These are phyloP conservation scores for Boletus patriciae DNA, from an alignment of 768 basidiomycete genomes.

Conservation along the genomic window DNA sequence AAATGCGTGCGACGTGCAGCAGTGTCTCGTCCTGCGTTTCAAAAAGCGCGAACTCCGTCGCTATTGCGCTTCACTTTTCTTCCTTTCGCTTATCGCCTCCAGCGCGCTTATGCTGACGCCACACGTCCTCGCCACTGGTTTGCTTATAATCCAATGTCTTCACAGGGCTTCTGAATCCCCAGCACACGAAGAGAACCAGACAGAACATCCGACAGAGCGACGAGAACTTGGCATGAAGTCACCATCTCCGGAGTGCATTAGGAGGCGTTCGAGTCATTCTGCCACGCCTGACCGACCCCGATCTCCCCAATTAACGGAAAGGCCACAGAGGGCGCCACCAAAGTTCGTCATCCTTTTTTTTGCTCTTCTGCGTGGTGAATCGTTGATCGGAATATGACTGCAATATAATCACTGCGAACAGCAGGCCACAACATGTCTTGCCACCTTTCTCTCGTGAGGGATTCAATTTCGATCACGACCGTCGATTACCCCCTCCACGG, in stretches of 20 bases:
- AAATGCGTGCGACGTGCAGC: slow-evolving; percentile 13
- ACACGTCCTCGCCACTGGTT: slow-evolving; percentile 25
- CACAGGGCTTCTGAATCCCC: slow-evolving; percentile 35
- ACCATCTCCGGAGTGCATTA: slow-evolving; percentile 22
- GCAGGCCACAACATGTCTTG: slow-evolving; percentile 35
- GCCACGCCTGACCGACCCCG: slow-evolving; percentile 16
- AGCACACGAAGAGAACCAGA: slow-evolving; percentile 19
- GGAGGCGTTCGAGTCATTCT: slow-evolving; percentile 22
- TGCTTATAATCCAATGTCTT: slow-evolving; percentile 20
- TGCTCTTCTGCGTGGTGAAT: slow-evolving; percentile 10
- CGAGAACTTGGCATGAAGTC: slow-evolving; percentile 17
- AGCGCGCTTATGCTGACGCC: slow-evolving; percentile 32
- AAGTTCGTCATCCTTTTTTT: slow-evolving; percentile 24
- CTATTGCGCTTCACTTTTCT: slow-evolving; percentile 9
- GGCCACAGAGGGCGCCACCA: slow-evolving; percentile 21
- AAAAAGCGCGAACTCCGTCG: slow-evolving; percentile 16
- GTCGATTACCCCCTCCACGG: slow-evolving; percentile 33
- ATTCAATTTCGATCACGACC: slow-evolving; percentile 35
- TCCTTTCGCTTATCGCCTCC: slow-evolving; percentile 24
- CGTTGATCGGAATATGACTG: slow-evolving; percentile 27
- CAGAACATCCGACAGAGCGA: slow-evolving; percentile 14
- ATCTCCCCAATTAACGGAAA: slow-evolving; percentile 22
- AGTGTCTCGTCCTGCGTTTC: slow-evolving; percentile 13
- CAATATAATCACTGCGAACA: slow-evolving; percentile 27
- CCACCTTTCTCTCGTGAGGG: slow-evolving; percentile 34